These are phyloP conservation scores for Taiwanofungus camphoratus DNA, from an alignment of 1,284 basidiomycete species.

Conservation along the genomic window DNA sequence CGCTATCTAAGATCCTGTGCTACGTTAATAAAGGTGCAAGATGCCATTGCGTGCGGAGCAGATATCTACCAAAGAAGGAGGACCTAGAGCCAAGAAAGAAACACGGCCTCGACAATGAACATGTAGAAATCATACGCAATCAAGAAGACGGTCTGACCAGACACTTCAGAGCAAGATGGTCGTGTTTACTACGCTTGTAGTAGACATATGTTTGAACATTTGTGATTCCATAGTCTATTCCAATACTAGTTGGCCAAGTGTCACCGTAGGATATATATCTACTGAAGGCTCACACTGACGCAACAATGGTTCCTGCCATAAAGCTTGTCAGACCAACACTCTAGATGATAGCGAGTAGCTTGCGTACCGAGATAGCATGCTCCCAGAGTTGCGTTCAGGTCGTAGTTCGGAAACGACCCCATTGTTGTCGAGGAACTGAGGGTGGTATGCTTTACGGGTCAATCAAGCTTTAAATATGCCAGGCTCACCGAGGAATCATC, in stretches of 20 bases:
- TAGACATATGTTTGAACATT: neutral
- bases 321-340: too few relatives aligned
- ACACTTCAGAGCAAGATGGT: neutral
- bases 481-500: neutral
- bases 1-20: slow-evolving; percentile 13
- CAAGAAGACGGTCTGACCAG: neutral
- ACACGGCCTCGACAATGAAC: neutral
- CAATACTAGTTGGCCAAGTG: neutral
- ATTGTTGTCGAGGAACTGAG: neutral
- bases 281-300: neutral
- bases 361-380: neutral
- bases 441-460: neutral
- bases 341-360: neutral
- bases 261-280: neutral
- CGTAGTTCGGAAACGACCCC: neutral
- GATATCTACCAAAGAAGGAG: slow-evolving; percentile 1
- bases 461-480: neutral
- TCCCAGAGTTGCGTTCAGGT: neutral
- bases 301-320: neutral
- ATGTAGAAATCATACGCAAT: neutral
- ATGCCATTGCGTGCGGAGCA: neutral
- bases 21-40: neutral
- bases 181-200: neutral
- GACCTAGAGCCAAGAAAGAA: neutral
- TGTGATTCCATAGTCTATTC: neutral